Base-by-base conservation (phyloP, 2,329 filamentous ascomycete genomes). In the Sarocladiaceae sp. region DNA sequence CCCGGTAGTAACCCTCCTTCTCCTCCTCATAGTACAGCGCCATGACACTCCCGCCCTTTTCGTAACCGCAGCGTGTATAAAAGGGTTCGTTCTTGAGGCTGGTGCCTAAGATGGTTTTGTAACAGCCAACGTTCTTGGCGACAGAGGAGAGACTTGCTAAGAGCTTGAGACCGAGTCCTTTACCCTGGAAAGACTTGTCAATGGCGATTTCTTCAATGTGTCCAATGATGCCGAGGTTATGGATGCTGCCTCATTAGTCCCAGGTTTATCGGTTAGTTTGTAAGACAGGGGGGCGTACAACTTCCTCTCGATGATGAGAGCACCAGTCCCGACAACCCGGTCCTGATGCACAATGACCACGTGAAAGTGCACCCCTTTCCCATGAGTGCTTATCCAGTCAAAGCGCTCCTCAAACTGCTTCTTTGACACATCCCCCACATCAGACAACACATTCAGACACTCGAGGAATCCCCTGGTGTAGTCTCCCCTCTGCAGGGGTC, bases 121-220 rank as follows among this genome's bases (percentile, higher is more conserved):
- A 89, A 61, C 86, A 91, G 4, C 87, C 87, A 34, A 85, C 77
- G 50, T 82, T 76, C 58, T 78, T 72, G 3, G 85, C 85, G 20
- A 91, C 75, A 50, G 74, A 80, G 59, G 53, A 91, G 67, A 5
- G 86, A 83, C 65, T 88, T 78, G 47, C 37, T 24, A 93, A 88
- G 55, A 93, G 82, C 51, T 78, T 72, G 59, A 88, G 58, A 0
- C 87, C 87, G 15, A 93, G 67, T 56, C 87, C 88, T 70, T 88
- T 89, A 23, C 85, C 84, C 60, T 90, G 87, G 63, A 90, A 83
- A 46, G 85, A 81, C 63, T 83, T 82, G 42, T 82, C 74, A 23
- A 93, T 83, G 3, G 86, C 84, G 58, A 93, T 90, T 60, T 93
- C 87, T 64, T 93, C 87, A 57, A 93, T 85, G 57, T 93, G 87